Conservation (phyloP, 2,329 filamentous ascomycete species). For the Lithohypha guttulata region DNA sequence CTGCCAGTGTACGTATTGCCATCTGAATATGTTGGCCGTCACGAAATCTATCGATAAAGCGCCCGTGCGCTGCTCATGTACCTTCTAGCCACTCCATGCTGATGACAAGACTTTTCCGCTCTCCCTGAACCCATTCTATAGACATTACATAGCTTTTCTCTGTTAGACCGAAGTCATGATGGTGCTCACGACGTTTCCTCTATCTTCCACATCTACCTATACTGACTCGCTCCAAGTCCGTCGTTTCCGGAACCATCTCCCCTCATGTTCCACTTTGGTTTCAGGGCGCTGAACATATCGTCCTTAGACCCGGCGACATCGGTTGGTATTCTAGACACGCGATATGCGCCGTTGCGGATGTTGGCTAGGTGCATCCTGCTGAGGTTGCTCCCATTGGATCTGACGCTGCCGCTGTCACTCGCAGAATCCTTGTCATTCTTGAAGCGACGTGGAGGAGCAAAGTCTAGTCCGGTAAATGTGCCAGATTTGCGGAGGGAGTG, state of each 20-base stretch:
- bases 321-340: conserved; percentile 71
- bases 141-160: not conserved
- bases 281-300: conserved; percentile 50
- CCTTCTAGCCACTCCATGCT: too few species aligned
- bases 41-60: too few species aligned
- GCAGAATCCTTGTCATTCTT: conserved; percentile 29
- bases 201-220: too few species aligned
- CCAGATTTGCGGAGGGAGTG: conserved; percentile 40
- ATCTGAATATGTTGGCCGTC: too few species aligned
- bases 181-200: too few species aligned
- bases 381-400: conserved; percentile 67
- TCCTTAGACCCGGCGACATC: conserved; percentile 70
- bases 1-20: too few species aligned
- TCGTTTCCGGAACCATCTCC: too few species aligned
- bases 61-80: too few species aligned
- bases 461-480: conserved; percentile 39
- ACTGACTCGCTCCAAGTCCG: too few species aligned
- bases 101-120: too few species aligned
- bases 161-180: too few species aligned
- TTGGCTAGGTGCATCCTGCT: conserved; percentile 59
- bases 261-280: conserved; percentile 45
- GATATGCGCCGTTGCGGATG: conserved; percentile 72
- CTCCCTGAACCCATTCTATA: conserved; percentile 5
- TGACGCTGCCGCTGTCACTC: conserved; percentile 40
- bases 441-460: conserved; percentile 39